Evolutionary conservation across 495 filamentous ascomycete genomes (phyloP).

Genomic region (Astrothelium subdiscretum): DNA sequence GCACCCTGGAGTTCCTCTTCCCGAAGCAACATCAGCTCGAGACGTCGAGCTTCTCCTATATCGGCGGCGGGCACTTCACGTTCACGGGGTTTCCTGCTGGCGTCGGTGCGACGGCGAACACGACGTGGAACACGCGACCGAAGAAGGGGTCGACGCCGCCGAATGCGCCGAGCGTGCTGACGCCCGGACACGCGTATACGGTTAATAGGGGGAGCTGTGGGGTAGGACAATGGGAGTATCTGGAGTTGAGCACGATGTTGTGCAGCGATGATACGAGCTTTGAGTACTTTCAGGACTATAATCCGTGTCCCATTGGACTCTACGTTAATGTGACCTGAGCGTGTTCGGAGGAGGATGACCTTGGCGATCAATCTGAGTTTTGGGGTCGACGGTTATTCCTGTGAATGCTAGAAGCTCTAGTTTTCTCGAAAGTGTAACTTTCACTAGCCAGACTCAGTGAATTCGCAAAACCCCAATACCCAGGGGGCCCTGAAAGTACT

Average conservation of each 20-base stretch:
- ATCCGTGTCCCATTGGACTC: constrained; percentile 9
- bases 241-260: constrained; percentile 8
- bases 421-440: no score
- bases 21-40: constrained; percentile 5
- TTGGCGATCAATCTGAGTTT: background rate
- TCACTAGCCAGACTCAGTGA: no score
- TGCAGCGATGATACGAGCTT: constrained; percentile 2
- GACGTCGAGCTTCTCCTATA: constrained; percentile 8
- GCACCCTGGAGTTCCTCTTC: constrained; percentile 14
- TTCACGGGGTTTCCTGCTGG: constrained; percentile 1
- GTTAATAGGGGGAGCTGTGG: background rate
- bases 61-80: constrained; percentile 4
- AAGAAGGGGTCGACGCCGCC: background rate
- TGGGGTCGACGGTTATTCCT: no score
- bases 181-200: constrained; percentile 10
- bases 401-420: no score
- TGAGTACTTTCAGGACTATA: constrained; percentile 16
- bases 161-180: background rate
- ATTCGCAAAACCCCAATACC: no score
- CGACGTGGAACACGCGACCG: constrained; percentile 6
- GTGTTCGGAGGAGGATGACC: background rate
- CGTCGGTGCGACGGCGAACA: constrained; percentile 2
- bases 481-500: no score
- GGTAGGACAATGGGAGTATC: background rate
- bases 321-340: background rate